These are phyloP conservation scores for Leptographium wingfieldii DNA, from an alignment of 2,329 filamentous ascomycete species.

Conservation along the genomic window DNA sequence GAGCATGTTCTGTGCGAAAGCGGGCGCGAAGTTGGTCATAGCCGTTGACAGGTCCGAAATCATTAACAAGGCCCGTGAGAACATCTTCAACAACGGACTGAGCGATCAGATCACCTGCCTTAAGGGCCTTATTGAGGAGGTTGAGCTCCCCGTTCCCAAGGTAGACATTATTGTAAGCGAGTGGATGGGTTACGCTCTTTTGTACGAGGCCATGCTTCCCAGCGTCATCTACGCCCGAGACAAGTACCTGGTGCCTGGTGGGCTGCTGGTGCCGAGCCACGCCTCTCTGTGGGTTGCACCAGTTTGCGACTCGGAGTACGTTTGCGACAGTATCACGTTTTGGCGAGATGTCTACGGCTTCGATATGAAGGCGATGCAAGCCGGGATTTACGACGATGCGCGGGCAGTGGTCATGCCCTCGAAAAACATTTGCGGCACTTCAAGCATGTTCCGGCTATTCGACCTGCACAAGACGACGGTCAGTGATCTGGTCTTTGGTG, in stretches of 20 bases:
- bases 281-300: slow-evolving; percentile 74
- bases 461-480: slow-evolving; percentile 62
- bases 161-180: slow-evolving; percentile 94
- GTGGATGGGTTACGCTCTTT: slow-evolving; percentile 93
- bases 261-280: slow-evolving; percentile 78
- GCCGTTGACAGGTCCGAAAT: slow-evolving; percentile 90
- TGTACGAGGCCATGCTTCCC: slow-evolving; percentile 94
- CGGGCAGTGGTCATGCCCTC: slow-evolving; percentile 60
- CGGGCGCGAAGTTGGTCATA: slow-evolving; percentile 74
- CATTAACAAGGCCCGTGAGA: slow-evolving; percentile 74
- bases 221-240: slow-evolving; percentile 83
- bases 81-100: slow-evolving; percentile 70
- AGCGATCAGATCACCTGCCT: slow-evolving; percentile 64
- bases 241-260: slow-evolving; percentile 66
- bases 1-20: slow-evolving; percentile 88
- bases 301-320: slow-evolving; percentile 62
- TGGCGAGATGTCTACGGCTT: slow-evolving; percentile 94
- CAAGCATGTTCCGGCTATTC: slow-evolving; percentile 58
- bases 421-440: slow-evolving; percentile 43
- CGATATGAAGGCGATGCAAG: slow-evolving; percentile 83
- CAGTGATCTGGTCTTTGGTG: slow-evolving; percentile 64
- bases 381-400: slow-evolving; percentile 69
- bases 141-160: slow-evolving; percentile 60
- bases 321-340: slow-evolving; percentile 66
- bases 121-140: slow-evolving; percentile 79